Base-by-base conservation (phyloP, 495 filamentous ascomycete genomes). In the Oidiodendron maius region DNA sequence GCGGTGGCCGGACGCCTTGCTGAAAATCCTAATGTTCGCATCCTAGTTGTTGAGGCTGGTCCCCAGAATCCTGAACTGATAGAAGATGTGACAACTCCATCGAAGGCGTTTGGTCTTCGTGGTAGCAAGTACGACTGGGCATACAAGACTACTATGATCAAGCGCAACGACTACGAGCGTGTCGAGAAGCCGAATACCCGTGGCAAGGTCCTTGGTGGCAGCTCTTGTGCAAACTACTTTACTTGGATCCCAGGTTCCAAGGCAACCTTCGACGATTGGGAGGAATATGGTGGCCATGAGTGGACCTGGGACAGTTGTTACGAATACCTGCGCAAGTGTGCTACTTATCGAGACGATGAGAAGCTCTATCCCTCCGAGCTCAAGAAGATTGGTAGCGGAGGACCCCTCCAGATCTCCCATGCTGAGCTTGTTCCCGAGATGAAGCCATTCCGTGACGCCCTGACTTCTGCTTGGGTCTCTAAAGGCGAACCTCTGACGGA, bases 81-180 rank as follows among this genome's bases (percentile, higher is more conserved):
- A 16, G 58, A 60, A 0, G 60, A 67, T 2, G 75, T 76, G 52
- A 68, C 61, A 1, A 74, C 71, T 6, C 72, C 71, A 11, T 61
- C 65, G 1, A 52, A 60, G 8, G 71, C 71, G 5, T 68, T 75
- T 32, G 59, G 63, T 0, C 61, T 74, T 0, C 65, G 69, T 0
- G 62, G 59, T n/a, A 70, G 65, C 52, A 57, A 74, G 48, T 65
- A 75, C 52, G 79, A 84, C 63, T 84, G 78, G 79, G 66, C 60
- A 1, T 82, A 80, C 67, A 81, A 84, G 64, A 76, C 76, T 0
- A 80, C 76, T 22, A 74, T 83, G 69, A 71, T 83, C 62, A 71
- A 79, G 45, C 70, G 77, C 5, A 70, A 72, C 13, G 79, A 82
- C 47, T 82, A 82, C 56, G 71, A 72, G 44, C 76, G 79, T 4